Evolutionary conservation across 805 yeast genomes (phyloP).

Genomic region (Yarrowia sp.): DNA sequence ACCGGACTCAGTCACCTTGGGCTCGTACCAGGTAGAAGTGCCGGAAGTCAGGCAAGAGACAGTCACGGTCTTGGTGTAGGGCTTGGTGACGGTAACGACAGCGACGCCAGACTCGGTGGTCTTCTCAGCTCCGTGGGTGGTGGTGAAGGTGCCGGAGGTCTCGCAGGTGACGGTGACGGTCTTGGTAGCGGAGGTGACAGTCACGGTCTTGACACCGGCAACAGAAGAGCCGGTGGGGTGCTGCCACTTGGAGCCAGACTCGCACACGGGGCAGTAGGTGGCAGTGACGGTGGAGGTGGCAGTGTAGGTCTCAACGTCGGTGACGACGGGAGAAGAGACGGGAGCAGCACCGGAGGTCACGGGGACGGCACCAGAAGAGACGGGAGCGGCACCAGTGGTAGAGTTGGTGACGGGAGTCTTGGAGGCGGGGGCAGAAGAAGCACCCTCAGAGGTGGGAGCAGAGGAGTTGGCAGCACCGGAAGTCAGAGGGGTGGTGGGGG

Average conservation of each 20-base stretch:
- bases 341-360: not conserved
- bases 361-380: not conserved
- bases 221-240: slow-evolving; percentile 13
- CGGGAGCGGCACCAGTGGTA: not conserved
- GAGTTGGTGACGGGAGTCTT: not conserved
- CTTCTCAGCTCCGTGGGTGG: not conserved
- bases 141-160: slow-evolving; percentile 12
- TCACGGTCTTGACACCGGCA: slow-evolving; percentile 3
- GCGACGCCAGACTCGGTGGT: slow-evolving; percentile 28
- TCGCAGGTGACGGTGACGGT: slow-evolving; percentile 29
- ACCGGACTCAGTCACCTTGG: slow-evolving; percentile 20
- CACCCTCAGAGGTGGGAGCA: not conserved
- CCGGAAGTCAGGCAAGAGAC: slow-evolving; percentile 29
- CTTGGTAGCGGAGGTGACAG: slow-evolving; percentile 16
- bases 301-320: not conserved
- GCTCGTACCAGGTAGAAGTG: slow-evolving; percentile 22
- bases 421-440: not conserved
- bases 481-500: not conserved
- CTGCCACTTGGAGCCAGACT: slow-evolving; percentile 8
- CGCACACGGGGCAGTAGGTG: slow-evolving; percentile 25
- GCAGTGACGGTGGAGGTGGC: slow-evolving; percentile 25
- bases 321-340: not conserved
- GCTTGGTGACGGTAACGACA: slow-evolving; percentile 12
- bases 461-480: not conserved
- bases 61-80: slow-evolving; percentile 19